Conservation (phyloP, 306 rosid species). For the Sphenostylis stenocarpa region DNA sequence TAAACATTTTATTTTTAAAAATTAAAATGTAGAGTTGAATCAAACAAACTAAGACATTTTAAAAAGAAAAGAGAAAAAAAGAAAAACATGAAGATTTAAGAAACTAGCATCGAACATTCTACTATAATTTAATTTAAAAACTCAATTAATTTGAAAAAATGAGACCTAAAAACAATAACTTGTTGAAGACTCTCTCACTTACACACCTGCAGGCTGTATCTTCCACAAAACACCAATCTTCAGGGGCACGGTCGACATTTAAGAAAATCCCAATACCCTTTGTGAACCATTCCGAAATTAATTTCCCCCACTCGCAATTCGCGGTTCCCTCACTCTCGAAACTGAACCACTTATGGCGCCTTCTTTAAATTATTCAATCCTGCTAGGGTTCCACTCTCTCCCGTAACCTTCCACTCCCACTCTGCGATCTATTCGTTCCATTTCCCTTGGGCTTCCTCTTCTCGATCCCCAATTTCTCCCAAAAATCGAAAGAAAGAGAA, state of each 20-base stretch:
- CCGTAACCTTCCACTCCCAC: not conserved
- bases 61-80: too few species aligned
- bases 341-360: constrained; percentile 43
- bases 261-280: not conserved
- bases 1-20: too few species aligned
- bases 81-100: too few species aligned
- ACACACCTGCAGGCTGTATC: too few species aligned
- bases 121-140: too few species aligned
- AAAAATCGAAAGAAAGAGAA: not conserved
- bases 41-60: too few species aligned
- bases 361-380: constrained; percentile 2
- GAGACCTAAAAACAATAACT: too few species aligned
- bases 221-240: not conserved
- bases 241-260: constrained; percentile 27
- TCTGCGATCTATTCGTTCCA: not conserved
- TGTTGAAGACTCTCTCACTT: too few species aligned
- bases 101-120: too few species aligned
- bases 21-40: too few species aligned
- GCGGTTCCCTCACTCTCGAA: constrained; percentile 43
- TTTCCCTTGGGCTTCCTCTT: not conserved
- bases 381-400: constrained; percentile 51
- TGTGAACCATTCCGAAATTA: not conserved
- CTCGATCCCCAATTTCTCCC: not conserved
- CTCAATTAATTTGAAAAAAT: too few species aligned
- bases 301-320: not conserved